Evolutionary conservation across 805 yeast genomes (phyloP).

Genomic region (Brettanomyces anomalus): DNA sequence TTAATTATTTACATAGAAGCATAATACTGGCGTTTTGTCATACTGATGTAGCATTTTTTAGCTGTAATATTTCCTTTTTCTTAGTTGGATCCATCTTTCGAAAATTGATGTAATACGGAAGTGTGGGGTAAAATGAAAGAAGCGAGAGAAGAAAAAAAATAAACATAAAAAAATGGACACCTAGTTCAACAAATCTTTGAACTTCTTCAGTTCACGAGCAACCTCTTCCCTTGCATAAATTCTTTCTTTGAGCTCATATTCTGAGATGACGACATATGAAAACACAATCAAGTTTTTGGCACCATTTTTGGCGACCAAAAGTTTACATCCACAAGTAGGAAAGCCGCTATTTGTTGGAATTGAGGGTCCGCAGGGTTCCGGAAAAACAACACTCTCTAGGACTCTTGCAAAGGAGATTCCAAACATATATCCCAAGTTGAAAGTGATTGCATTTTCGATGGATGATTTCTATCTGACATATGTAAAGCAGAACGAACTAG

Average conservation of each 20-base stretch:
- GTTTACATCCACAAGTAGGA: conserved; percentile 1
- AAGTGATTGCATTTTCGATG: conserved; percentile 50
- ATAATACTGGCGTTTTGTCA: neutral
- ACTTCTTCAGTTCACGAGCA: neutral
- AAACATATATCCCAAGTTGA: conserved; percentile 26
- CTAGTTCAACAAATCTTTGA: neutral
- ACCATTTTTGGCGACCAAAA: conserved; percentile 21
- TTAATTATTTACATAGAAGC: conserved; percentile 20
- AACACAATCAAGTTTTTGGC: conserved; percentile 12
- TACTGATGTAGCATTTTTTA: neutral
- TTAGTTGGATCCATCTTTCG: neutral
- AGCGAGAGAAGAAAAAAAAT: neutral
- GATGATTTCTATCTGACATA: conserved; percentile 81
- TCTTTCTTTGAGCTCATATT: neutral
- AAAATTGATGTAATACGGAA: no score
- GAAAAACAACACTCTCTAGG: conserved; percentile 52
- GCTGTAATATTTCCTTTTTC: neutral
- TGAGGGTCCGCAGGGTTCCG: conserved; percentile 76
- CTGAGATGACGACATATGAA: conserved; percentile 1
- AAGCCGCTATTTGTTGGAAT: conserved; percentile 40
- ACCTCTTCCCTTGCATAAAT: no score
- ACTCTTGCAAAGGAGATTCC: conserved; percentile 29
- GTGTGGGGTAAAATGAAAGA: no score
- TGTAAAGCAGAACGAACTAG: conserved; percentile 44
- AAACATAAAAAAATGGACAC: neutral